Evolutionary conservation across 179 eudicot genomes (phyloP).

Genomic region (Beta macrorhiza): DNA sequence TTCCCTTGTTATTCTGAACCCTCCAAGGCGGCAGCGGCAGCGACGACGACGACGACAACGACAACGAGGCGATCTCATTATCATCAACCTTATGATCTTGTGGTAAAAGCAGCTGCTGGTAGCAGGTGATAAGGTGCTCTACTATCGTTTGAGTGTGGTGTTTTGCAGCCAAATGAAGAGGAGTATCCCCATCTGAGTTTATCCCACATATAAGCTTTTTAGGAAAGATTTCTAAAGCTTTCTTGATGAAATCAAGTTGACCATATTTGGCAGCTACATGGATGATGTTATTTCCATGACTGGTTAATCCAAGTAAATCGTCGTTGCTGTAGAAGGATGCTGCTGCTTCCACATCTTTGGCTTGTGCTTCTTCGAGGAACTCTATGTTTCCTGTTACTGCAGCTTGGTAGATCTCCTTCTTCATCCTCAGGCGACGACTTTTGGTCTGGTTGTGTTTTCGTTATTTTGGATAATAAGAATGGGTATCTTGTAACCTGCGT

Average conservation of each 20-base stretch:
- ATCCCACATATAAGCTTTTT: neutral
- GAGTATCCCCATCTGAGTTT: neutral
- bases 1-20: neutral
- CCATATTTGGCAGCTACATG: neutral
- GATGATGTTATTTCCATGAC: neutral
- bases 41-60: too few relatives aligned
- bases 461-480: too few relatives aligned
- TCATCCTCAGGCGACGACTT: too few relatives aligned
- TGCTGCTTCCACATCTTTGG: neutral
- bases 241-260: neutral
- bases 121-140: neutral
- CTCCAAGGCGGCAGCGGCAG: neutral
- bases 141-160: neutral
- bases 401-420: too few relatives aligned
- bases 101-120: too few relatives aligned
- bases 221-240: neutral
- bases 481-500: too few relatives aligned
- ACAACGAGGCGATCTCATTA: too few relatives aligned
- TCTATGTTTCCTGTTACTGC: too few relatives aligned
- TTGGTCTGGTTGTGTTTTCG: too few relatives aligned
- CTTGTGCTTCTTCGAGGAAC: too few relatives aligned
- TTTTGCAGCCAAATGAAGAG: neutral
- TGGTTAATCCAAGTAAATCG: neutral
- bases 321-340: neutral
- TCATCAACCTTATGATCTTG: too few relatives aligned